A percentile compares a stretch with the other conserved stretches of the same genome.
These are phyloP conservation scores for Arabidopsis suecica DNA, from an alignment of 345 rosid genomes.

Conservation along the genomic window DNA sequence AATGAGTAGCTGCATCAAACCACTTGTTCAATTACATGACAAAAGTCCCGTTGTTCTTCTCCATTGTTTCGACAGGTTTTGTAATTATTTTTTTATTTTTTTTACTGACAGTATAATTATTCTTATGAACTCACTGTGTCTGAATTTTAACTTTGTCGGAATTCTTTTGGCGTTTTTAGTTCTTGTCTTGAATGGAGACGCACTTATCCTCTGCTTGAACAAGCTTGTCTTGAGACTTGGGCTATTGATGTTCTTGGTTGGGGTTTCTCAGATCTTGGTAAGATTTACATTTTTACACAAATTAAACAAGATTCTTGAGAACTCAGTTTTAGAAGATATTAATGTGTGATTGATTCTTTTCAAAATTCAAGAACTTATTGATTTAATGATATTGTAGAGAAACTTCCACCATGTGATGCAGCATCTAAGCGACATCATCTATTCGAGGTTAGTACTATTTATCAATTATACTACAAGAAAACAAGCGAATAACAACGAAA, in stretches of 20 bases:
- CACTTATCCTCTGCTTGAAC: conserved; percentile 72
- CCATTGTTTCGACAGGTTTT: conserved; percentile 89
- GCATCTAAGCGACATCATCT: conserved; percentile 76
- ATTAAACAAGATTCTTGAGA: neutral
- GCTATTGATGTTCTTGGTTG: conserved; percentile 93
- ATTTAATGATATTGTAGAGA: conserved; percentile 46
- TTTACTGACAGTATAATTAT: neutral
- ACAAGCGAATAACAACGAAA: neutral
- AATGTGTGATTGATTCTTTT: neutral
- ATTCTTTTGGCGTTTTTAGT: conserved; percentile 37
- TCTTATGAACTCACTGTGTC: conserved; percentile 11
- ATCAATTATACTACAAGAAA: neutral
- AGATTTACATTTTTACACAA: conserved; percentile 1
- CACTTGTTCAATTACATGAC: conserved; percentile 47
- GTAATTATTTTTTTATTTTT: neutral
- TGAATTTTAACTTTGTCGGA: neutral
- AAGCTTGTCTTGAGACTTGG: conserved; percentile 83
- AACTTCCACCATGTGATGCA: conserved; percentile 69
- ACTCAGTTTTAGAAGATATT: neutral
- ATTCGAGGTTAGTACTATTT: conserved; percentile 57
- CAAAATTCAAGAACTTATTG: neutral
- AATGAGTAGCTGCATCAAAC: conserved; percentile 83
- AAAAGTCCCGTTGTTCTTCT: conserved; percentile 72
- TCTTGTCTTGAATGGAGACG: conserved; percentile 89
- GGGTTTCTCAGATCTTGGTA: conserved; percentile 91